These are phyloP conservation scores for Orbilia ellipsospora DNA, from an alignment of 2,329 filamentous ascomycete species.

Conservation along the genomic window DNA sequence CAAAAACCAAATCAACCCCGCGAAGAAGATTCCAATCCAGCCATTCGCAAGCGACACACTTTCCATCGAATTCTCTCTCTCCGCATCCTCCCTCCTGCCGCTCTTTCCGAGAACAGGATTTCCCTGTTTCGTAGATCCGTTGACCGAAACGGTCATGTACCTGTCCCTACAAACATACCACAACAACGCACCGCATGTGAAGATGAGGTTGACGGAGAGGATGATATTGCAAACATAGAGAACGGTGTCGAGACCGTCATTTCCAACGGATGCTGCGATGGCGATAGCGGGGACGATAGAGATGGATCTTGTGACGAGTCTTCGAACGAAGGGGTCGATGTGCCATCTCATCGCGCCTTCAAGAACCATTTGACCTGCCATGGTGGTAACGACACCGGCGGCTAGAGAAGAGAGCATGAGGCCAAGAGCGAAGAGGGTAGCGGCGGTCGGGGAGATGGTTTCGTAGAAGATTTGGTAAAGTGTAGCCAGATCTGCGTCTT, in stretches of 20 bases:
- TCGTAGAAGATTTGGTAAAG: constrained; percentile 55
- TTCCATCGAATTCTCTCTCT: constrained; percentile 17
- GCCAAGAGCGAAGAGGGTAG: constrained; percentile 56
- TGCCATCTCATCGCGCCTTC: constrained; percentile 60
- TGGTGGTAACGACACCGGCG: constrained; percentile 54
- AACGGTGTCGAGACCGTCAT: constrained; percentile 59
- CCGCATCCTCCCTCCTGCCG: constrained; percentile 16
- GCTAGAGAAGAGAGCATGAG: constrained; percentile 56
- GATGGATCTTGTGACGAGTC: constrained; percentile 60
- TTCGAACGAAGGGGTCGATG: constrained; percentile 59
- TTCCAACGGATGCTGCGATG: constrained; percentile 60
- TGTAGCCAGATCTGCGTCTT: constrained; percentile 52
- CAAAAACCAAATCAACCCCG: constrained; percentile 39
- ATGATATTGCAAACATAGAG: constrained; percentile 60
- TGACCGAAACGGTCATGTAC: constrained; percentile 59
- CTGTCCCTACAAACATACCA: constrained; percentile 59
- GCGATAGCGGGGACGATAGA: constrained; percentile 60
- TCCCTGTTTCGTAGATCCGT: constrained; percentile 36
- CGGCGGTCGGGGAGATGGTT: constrained; percentile 55
- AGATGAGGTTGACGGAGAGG: constrained; percentile 60
- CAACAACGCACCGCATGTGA: constrained; percentile 60
- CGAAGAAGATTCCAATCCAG: constrained; percentile 28
- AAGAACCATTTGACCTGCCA: constrained; percentile 57
- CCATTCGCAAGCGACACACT: constrained; percentile 48
- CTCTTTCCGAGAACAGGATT: constrained; percentile 35